Base-by-base conservation (phyloP, 2,329 filamentous ascomycete species). In the Volutella citrinella region DNA sequence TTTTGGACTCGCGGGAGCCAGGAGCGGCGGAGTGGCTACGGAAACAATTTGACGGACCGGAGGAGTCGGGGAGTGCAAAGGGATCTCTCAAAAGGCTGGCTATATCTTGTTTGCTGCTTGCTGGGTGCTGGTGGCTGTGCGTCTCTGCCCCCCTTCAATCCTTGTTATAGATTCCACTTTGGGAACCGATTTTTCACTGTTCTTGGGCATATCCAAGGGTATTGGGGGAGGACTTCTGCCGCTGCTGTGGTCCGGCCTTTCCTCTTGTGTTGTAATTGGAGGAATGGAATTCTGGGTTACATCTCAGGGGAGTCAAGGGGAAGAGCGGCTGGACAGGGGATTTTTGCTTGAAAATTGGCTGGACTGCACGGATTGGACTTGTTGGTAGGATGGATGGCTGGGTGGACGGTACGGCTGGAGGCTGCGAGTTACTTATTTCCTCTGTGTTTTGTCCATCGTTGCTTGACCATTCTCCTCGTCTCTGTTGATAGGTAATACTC, bases 41-140 rank as follows among this genome's bases (percentile, higher is more conserved):
- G 38, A 32, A 20, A 17, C 29, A 23, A 41, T 40, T 37, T 34
- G 41, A 45, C 38, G 46, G 46, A 45, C 31, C 31, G 48, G 42
- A 50, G 51, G 51, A 54, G 51, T 54, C 51, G 46, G 48, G 51
- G 51, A 54, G 48, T 49, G 43, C 39, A 54, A 43, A 38, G 39
- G 46, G 37, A 46, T 39, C 31, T 37, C 34, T 36, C 40, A 34
- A 47, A 31, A 41, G 36, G 41, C 38, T 50, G 44, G 40, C 38
- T 47, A 20, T 38, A 43, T 45, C 19, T 42, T 36, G 32, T 45
- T 51, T 42, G 36, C 43, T 49, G 37, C 40, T 51, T 42, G 35
- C 38, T 37, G 13, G 27, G 34, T 40, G 42, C 38, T 44, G 38
- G 33, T 31, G 37, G 36, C 28, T 38, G 20, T 23, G 33, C 24